Base-by-base conservation (phyloP, 2,329 filamentous ascomycete species). In the Trematosphaeria pertusa region DNA sequence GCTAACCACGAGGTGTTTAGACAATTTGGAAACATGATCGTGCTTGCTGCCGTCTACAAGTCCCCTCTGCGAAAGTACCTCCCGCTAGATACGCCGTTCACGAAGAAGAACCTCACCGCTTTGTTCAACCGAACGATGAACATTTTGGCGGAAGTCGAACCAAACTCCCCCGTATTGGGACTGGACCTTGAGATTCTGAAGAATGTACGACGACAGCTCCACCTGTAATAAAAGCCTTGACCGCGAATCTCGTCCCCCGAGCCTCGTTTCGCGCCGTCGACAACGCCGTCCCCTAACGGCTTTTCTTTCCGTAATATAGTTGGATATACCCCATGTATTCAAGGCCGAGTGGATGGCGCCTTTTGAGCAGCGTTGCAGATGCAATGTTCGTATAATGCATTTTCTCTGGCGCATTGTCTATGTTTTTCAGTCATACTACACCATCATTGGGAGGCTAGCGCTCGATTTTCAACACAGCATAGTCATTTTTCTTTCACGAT, bases 21-120 rank as follows among this genome's bases (percentile, higher is more conserved):
- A 5, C 94, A 99, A 90, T 99, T 95, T 78, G 93, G 94, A 48
- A 97, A 97, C 68, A 84, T 97, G 64, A 79, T 97, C 37, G 90
- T 95, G n/a, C 82, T 99, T 2, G 85, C 89, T 19, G 91, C 93
- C 1, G 88, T 87, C 3, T 92, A 85, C 71, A 82, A 81, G 52
- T 88, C 93, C 36, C 59, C 59, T 6, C 57, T 72, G 5, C 57
- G 58, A 32, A 0, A 72, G 76, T 56, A 61, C 22, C 53, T 70
- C 5, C 64, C 63, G 5, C 36, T 33, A 15, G 40, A 62, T 18
- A 57, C 54, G 12, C 51, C 52, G 43, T 58, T 70, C 6, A 69
- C 59, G 5, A 62, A 58, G 35, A 18, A 47, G 9, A 67, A 51
- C 8, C 57, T 71, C 21, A 48, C 51, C 6, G 49, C 50, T 10